Evolutionary conservation across 768 basidiomycete species (phyloP).

Genomic region (Agrocybe praecox): DNA sequence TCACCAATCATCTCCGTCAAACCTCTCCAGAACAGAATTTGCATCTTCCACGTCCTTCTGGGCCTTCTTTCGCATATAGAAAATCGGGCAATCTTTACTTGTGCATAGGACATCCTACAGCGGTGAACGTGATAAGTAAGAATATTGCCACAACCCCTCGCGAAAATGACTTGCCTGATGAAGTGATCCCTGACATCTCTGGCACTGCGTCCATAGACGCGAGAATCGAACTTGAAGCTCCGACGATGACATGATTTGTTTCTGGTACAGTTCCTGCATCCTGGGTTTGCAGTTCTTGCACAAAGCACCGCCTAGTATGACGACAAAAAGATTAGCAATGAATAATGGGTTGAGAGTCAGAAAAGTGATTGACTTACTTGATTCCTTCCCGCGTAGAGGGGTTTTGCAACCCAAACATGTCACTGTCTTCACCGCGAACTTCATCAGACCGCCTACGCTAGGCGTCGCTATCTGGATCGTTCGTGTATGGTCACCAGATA

Average conservation of each 20-base stretch:
- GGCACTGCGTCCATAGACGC: slow-evolving; percentile 97
- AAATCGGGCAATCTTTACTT: slow-evolving; percentile 97
- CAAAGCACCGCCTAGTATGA: slow-evolving; percentile 79
- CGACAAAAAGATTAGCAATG: neutral
- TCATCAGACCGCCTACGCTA: slow-evolving; percentile 96
- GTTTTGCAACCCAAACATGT: slow-evolving; percentile 98
- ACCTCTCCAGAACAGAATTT: slow-evolving; percentile 76
- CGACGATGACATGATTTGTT: slow-evolving; percentile 77
- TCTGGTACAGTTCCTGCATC: slow-evolving; percentile 90
- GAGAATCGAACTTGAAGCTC: slow-evolving; percentile 90
- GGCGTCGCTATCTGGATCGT: slow-evolving; percentile 97
- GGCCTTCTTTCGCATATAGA: slow-evolving; percentile 97
- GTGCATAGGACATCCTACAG: slow-evolving; percentile 92
- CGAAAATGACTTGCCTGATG: slow-evolving; percentile 65
- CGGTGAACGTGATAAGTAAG: neutral
- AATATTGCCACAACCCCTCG: neutral
- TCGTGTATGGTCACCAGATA: slow-evolving; percentile 95
- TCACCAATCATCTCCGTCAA: slow-evolving; percentile 78
- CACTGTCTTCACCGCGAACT: slow-evolving; percentile 94
- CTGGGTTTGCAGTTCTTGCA: slow-evolving; percentile 91
- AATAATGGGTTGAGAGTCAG: neutral
- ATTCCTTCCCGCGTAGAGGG: slow-evolving; percentile 73
- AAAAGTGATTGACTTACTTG: slow-evolving; percentile 50
- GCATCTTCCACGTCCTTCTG: slow-evolving; percentile 97
- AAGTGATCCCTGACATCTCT: slow-evolving; percentile 96